Evolutionary conservation across 83 land plant genomes (phyloP).

Genomic region (Thuja plicata): DNA sequence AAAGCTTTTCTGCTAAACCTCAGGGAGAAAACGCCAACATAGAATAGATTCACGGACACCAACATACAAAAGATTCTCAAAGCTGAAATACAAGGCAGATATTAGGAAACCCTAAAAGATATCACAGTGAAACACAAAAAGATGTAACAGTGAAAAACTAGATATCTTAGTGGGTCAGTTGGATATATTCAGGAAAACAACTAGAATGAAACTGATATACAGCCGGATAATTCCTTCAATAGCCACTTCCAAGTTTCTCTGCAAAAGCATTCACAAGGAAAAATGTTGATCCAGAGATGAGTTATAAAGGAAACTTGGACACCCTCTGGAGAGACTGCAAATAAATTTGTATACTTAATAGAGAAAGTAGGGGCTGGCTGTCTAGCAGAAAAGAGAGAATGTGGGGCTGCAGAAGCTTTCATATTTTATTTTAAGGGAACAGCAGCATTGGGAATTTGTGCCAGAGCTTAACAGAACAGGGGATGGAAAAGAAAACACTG

Average conservation of each 20-base stretch:
- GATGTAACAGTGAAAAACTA: no score
- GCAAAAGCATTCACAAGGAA: background rate
- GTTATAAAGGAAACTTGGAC: background rate
- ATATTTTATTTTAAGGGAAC: conserved; percentile 1
- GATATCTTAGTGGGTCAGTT: no score
- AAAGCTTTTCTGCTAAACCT: background rate
- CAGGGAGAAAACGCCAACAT: background rate
- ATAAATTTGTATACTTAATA: background rate
- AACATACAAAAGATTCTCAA: background rate
- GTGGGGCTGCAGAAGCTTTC: background rate
- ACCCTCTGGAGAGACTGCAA: background rate
- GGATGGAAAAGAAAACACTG: background rate
- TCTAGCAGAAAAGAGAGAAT: background rate
- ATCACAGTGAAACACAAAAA: no score
- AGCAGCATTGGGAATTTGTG: background rate
- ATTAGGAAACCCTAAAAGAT: background rate
- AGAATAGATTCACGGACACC: background rate
- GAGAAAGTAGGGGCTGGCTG: background rate
- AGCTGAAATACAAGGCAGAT: background rate
- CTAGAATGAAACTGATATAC: background rate
- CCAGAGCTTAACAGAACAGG: background rate
- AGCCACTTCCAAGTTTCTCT: background rate
- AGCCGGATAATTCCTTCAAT: background rate
- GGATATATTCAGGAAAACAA: background rate
- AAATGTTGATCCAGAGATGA: background rate